Percentiles rank a stretch among this genome's conserved stretches.
Evolutionary conservation across 176 grass and related monocot species (phyloP).

Genomic region (Carex myosuroides): DNA sequence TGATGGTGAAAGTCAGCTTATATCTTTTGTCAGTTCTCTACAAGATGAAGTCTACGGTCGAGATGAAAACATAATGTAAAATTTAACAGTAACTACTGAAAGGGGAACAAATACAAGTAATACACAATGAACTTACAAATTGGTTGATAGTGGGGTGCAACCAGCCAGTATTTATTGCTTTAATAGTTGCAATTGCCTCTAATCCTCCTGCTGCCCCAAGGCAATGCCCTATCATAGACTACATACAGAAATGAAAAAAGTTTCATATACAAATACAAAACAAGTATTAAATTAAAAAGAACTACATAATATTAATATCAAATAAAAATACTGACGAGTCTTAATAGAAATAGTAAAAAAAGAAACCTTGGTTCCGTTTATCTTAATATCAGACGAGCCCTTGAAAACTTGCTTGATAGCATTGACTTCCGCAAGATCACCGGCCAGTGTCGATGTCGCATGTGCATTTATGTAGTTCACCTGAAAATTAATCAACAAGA

Average conservation of each 20-base stretch:
- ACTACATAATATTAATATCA: constrained; percentile 13
- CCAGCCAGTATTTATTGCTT: constrained; percentile 95
- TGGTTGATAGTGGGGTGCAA: constrained; percentile 98
- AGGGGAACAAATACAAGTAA: background rate
- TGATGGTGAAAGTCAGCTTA: background rate
- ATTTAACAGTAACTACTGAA: background rate
- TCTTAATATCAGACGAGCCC: constrained; percentile 65
- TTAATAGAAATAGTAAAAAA: background rate
- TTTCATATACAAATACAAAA: background rate
- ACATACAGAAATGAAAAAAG: constrained; percentile 13
- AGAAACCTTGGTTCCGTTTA: constrained; percentile 89
- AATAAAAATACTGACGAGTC: constrained; percentile 9
- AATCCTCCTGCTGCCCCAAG: constrained; percentile 94
- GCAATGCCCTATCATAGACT: constrained; percentile 99
- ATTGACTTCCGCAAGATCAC: constrained; percentile 94
- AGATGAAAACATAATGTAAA: background rate
- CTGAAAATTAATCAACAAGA: constrained; percentile 36
- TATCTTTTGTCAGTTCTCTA: background rate
- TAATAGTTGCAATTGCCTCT: constrained; percentile 89
- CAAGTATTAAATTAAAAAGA: background rate
- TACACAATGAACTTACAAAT: constrained; percentile 63
- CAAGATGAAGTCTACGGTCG: background rate
- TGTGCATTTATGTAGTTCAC: constrained; percentile 98
- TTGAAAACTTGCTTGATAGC: constrained; percentile 95
- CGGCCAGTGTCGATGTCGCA: constrained; percentile 91